Conservation (phyloP, 306 rosid genomes). For the Cicer cuneatum region DNA sequence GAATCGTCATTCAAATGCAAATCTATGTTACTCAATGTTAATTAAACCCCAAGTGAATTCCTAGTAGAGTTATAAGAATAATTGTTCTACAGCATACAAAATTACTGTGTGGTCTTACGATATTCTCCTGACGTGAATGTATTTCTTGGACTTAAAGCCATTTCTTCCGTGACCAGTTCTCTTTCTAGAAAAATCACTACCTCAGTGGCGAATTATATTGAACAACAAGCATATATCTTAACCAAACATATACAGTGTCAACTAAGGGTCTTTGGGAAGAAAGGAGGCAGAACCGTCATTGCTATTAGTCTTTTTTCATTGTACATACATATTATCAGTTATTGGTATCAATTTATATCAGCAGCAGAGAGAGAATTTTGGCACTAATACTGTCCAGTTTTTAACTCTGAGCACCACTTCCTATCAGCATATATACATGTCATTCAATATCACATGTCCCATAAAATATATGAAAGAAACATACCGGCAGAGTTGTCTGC, state of each 20-base stretch:
- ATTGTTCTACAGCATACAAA: too few relatives aligned
- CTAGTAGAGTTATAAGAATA: too few relatives aligned
- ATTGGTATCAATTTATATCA: constrained; percentile 11
- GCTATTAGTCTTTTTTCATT: background rate
- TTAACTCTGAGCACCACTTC: background rate
- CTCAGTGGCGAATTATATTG: background rate
- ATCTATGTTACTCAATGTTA: too few relatives aligned
- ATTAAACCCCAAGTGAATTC: too few relatives aligned
- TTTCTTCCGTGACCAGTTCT: too few relatives aligned
- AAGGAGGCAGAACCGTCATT: background rate
- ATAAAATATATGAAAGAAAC: constrained; percentile 44
- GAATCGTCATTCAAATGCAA: too few relatives aligned
- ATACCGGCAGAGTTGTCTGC: constrained; percentile 93
- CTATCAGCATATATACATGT: background rate
- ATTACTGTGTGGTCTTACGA: too few relatives aligned
- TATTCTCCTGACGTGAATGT: too few relatives aligned
- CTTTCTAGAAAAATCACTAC: background rate
- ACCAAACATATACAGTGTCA: too few relatives aligned
- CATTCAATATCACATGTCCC: constrained; percentile 16
- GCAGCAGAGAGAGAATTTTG: constrained; percentile 15
- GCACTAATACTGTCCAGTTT: background rate
- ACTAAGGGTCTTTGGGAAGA: background rate
- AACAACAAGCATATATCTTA: background rate
- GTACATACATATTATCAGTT: background rate
- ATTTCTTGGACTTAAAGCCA: too few relatives aligned